Percentiles rank a stretch among this genome's conserved stretches.
Conservation (phyloP, 108 stramenopile genomes). For the Chaetoceros muelleri region DNA sequence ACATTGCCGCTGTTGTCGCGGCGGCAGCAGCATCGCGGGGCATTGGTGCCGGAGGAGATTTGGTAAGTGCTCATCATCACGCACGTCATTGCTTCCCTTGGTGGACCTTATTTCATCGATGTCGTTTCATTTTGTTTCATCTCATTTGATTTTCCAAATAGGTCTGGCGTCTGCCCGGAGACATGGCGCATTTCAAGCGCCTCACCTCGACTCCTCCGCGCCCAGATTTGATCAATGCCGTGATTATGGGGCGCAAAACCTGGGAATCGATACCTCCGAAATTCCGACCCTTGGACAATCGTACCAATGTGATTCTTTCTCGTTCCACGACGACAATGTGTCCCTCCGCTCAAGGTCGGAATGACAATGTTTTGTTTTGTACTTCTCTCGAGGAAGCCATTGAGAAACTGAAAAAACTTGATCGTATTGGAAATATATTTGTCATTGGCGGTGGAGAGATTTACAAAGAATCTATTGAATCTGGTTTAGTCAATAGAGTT, state of each 20-base stretch:
- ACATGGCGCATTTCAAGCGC: constrained; percentile 73
- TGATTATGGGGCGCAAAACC: constrained; percentile 99
- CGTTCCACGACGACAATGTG: constrained; percentile 21
- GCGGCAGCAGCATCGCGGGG: constrained; percentile 44
- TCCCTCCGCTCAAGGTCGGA: constrained; percentile 17
- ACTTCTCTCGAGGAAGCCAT: constrained; percentile 73
- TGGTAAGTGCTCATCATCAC: constrained; percentile 39
- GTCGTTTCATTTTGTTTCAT: background rate
- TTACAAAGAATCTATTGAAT: constrained; percentile 73
- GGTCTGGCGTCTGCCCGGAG: constrained; percentile 75
- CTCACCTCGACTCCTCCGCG: constrained; percentile 47
- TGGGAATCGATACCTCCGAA: constrained; percentile 93
- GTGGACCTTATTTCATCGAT: background rate
- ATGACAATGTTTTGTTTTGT: constrained; percentile 60
- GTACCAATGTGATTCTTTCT: constrained; percentile 90
- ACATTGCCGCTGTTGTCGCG: constrained; percentile 57
- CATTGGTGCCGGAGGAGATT: constrained; percentile 53
- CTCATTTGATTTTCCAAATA: constrained; percentile 7
- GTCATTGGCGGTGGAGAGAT: constrained; percentile 92
- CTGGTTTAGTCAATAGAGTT: constrained; percentile 52
- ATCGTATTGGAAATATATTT: constrained; percentile 59
- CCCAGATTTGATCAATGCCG: constrained; percentile 73
- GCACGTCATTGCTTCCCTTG: background rate
- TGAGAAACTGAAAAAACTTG: constrained; percentile 27
- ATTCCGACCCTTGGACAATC: constrained; percentile 86